Evolutionary conservation across 257 asterid genomes (phyloP).

Genomic region (Asclepias syriaca): DNA sequence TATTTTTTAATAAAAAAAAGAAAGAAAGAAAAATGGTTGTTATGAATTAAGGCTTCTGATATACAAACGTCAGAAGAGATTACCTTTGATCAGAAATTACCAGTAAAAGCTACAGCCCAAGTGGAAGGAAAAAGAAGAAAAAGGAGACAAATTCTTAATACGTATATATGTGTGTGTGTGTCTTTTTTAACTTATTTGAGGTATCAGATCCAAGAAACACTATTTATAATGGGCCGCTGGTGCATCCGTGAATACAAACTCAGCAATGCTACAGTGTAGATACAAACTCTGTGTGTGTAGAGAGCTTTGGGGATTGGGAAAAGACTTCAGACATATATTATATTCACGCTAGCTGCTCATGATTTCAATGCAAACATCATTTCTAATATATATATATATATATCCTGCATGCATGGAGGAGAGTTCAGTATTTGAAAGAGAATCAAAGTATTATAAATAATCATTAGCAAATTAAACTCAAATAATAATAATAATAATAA

Average conservation of each 20-base stretch:
- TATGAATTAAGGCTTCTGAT: conserved; percentile 8
- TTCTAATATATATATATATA: too few species aligned
- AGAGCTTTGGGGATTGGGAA: neutral
- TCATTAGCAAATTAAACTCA: neutral
- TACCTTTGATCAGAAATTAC: neutral
- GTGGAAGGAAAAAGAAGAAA: neutral
- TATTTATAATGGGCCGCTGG: neutral
- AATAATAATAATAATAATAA: too few species aligned
- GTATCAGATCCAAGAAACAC: conserved; percentile 6
- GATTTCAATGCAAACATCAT: neutral
- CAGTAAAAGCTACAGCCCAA: conserved; percentile 5
- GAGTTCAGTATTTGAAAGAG: neutral
- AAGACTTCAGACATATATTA: neutral
- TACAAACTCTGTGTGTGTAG: neutral
- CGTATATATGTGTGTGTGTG: neutral
- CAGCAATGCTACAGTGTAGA: neutral
- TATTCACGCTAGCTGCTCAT: neutral
- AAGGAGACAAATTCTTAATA: neutral
- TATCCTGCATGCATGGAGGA: neutral
- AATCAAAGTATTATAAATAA: neutral
- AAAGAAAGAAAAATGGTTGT: neutral
- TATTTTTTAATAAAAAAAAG: too few species aligned
- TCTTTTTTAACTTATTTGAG: neutral
- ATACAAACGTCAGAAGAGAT: neutral
- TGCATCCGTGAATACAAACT: neutral